Evolutionary conservation across 1,284 basidiomycete genomes (phyloP).

Genomic region (Austroboletus rostrupii): DNA sequence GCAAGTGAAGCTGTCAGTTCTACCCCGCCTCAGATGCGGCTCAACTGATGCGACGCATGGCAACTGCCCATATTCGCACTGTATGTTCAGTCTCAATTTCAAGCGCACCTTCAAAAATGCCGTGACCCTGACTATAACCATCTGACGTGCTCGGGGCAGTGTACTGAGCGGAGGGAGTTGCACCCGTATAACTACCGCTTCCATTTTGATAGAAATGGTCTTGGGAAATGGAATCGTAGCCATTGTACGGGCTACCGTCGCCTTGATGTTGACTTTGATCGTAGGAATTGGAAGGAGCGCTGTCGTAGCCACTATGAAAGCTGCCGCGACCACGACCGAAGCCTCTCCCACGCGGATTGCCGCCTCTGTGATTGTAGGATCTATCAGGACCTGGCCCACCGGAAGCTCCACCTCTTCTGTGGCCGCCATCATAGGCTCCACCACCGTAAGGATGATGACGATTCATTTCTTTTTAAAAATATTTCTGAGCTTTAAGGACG

Average conservation of each 20-base stretch:
- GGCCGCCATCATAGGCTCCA: conserved; percentile 59
- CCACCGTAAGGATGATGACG: conserved; percentile 81
- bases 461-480: conserved; percentile 51
- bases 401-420: conserved; percentile 60
- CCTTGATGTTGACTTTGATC: conserved; percentile 59
- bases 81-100: conserved; percentile 51
- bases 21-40: conserved; percentile 28
- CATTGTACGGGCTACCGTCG: conserved; percentile 59
- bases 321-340: conserved; percentile 56
- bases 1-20: conserved; percentile 24
- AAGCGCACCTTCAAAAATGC: conserved; percentile 79
- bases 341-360: conserved; percentile 59
- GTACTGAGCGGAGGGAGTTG: conserved; percentile 42
- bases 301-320: conserved; percentile 54
- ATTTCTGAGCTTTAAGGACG: conserved; percentile 27
- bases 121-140: conserved; percentile 53
- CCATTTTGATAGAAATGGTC: conserved; percentile 64
- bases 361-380: conserved; percentile 63
- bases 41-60: conserved; percentile 31
- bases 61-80: conserved; percentile 34
- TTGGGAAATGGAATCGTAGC: conserved; percentile 59
- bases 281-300: conserved; percentile 42
- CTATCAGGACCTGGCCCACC: conserved; percentile 68
- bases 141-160: conserved; percentile 40
- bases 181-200: conserved; percentile 44